These are phyloP conservation scores for Lentinula aciculospora DNA, from an alignment of 768 basidiomycete genomes.

Conservation along the genomic window DNA sequence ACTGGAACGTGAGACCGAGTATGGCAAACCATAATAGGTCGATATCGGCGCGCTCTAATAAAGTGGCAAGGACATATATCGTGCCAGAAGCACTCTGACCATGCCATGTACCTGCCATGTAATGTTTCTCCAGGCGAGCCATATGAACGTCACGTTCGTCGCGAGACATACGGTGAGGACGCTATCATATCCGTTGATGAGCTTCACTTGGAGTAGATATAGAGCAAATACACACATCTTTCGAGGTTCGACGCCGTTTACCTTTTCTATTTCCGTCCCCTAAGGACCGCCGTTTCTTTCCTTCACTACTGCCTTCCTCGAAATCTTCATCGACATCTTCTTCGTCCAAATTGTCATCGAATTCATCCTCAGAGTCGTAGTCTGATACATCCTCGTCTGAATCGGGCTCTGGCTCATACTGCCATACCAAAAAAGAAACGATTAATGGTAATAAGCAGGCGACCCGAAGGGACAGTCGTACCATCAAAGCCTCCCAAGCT, in stretches of 20 bases:
- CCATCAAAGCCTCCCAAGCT: constrained; percentile 83
- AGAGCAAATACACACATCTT: constrained; percentile 26
- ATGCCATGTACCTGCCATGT: constrained; percentile 77
- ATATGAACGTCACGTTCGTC: constrained; percentile 66
- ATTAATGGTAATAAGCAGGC: constrained; percentile 2
- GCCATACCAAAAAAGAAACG: constrained; percentile 1
- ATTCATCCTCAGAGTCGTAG: constrained; percentile 28
- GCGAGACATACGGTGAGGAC: constrained; percentile 54
- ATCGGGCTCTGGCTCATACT: constrained; percentile 79
- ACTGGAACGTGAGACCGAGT: constrained; percentile 90
- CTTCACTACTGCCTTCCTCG: constrained; percentile 32
- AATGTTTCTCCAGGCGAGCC: constrained; percentile 72
- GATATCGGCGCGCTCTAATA: constrained; percentile 89
- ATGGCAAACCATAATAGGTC: constrained; percentile 97
- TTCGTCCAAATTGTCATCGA: constrained; percentile 33
- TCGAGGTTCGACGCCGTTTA: constrained; percentile 58
- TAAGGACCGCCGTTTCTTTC: constrained; percentile 45
- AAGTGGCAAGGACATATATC: constrained; percentile 84
- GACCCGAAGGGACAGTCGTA: constrained; percentile 28
- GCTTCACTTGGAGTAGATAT: constrained; percentile 1
- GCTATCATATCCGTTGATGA: constrained; percentile 22
- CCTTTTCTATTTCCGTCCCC: constrained; percentile 31
- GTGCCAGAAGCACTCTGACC: constrained; percentile 88
- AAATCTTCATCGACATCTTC: constrained; percentile 37
- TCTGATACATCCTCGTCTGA: constrained; percentile 56